Evolutionary conservation across 2,329 filamentous ascomycete genomes (phyloP), one percentile per base, ranked within the genome.

Genomic region (Fusarium sp.): DNA sequence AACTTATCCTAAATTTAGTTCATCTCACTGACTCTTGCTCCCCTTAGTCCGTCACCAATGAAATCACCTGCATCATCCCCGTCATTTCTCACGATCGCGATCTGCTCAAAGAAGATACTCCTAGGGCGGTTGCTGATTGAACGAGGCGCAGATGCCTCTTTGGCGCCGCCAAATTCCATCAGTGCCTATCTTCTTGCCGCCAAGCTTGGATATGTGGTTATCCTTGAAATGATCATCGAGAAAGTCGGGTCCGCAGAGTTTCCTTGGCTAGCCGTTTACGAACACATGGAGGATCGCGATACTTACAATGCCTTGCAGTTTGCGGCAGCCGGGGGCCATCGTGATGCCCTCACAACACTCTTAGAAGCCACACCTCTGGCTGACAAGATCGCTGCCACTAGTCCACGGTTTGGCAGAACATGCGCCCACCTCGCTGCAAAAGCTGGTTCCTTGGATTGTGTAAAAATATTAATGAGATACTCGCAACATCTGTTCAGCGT

Each of bases 281-380:
- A 69, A 15, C 42, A 66, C 35, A 20, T 38, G 7, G 41, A 73
- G 6, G 57, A 65, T 8, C 49, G 61, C 4, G 63, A 62, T 33
- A 67, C 66, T 15, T 77, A 70, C 36, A 78, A 76, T 31, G 70
- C 74, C 10, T 56, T 78, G 17, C 77, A 78, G 38, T 63, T 79
- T 39, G 77, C 77, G 15, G 75, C 77, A 44, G 56, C 56, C 6
- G 55, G 70, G 5, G 68, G 73, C 0, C 70, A 67, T 39, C 42
- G 67, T 28, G 54, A 73, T 55, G 20, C 58, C 36, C 17, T 78
- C 44, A 67, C 62, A 18, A 33, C 63, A 0, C 67, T 78, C 6
- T n/a, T 78, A 7, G 56, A 70, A 22, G 52, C 67, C n/a, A 77
- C 76, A 3, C 51, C 63, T 10, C 26, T 77, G 20, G 35, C 18